These are phyloP conservation scores for Termitomyces sp. DNA, from an alignment of 768 basidiomycete species.

Conservation along the genomic window DNA sequence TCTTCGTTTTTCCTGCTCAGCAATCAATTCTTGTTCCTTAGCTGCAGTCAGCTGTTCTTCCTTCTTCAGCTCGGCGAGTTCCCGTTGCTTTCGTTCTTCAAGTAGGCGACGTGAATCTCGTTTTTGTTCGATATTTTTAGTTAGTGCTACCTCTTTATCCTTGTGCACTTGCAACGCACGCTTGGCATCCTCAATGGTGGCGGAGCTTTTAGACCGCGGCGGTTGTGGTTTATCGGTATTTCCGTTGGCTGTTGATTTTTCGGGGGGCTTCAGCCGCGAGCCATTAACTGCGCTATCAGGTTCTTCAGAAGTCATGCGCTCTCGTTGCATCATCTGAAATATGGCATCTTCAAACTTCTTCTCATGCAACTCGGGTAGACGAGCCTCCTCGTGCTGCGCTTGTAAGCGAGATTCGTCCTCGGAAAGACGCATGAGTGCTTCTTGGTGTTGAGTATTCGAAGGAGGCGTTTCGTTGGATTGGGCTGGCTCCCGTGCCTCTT, in stretches of 20 bases:
- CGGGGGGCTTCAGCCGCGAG: background rate
- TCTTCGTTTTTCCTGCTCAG: conserved; percentile 29
- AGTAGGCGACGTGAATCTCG: background rate
- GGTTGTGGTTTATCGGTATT: background rate
- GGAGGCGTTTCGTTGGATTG: background rate
- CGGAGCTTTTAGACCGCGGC: background rate
- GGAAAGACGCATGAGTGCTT: background rate
- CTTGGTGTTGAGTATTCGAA: background rate
- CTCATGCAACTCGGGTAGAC: conserved; percentile 5
- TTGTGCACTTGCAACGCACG: conserved; percentile 8
- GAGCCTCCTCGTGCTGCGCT: conserved; percentile 2
- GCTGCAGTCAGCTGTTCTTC: conserved; percentile 9
- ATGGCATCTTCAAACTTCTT: conserved; percentile 7
- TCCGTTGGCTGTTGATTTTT: background rate
- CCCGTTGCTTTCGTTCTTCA: conserved; percentile 9
- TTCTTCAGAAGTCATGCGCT: conserved; percentile 5
- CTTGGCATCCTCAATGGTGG: background rate
- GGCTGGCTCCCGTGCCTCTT: background rate
- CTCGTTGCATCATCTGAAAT: conserved; percentile 10
- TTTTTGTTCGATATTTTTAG: background rate
- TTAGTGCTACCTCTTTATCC: conserved; percentile 3
- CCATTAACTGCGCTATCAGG: background rate
- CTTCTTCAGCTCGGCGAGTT: conserved; percentile 18
- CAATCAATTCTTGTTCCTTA: conserved; percentile 29
- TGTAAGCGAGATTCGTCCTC: conserved; percentile 1